Evolutionary conservation across 495 filamentous ascomycete species (phyloP).

Genomic region (Penicillium herquei): DNA sequence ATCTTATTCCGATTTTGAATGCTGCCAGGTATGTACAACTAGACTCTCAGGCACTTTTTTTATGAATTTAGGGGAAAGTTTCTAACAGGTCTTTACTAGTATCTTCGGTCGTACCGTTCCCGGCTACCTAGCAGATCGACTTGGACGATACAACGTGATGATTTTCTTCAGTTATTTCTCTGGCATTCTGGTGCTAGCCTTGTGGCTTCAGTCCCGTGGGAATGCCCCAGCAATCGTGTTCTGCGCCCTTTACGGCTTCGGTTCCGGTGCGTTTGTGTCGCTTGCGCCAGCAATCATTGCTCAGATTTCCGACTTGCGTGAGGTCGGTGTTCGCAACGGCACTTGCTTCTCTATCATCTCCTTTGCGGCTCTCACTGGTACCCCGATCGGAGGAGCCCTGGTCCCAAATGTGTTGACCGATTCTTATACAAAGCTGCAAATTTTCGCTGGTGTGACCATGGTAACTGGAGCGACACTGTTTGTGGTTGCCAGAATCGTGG

Average conservation of each 20-base stretch:
- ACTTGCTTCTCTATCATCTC: slow-evolving; percentile 61
- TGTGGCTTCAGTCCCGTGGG: slow-evolving; percentile 63
- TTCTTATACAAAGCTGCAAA: slow-evolving; percentile 56
- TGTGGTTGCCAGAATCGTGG: slow-evolving; percentile 35
- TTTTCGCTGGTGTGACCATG: slow-evolving; percentile 67
- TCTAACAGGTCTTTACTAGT: slow-evolving; percentile 25
- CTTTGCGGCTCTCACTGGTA: slow-evolving; percentile 65
- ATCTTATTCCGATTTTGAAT: slow-evolving; percentile 72
- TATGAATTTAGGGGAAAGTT: not conserved
- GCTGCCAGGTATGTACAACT: slow-evolving; percentile 51
- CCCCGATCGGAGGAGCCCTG: slow-evolving; percentile 72
- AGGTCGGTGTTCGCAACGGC: slow-evolving; percentile 74
- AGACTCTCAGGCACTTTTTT: not conserved
- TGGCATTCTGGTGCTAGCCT: slow-evolving; percentile 61
- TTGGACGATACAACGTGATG: slow-evolving; percentile 75
- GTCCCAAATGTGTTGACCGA: slow-evolving; percentile 51
- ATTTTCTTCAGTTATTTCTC: slow-evolving; percentile 59
- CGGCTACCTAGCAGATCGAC: slow-evolving; percentile 66
- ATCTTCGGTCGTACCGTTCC: slow-evolving; percentile 74
- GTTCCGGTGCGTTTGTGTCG: slow-evolving; percentile 69
- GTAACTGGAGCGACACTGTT: slow-evolving; percentile 50
- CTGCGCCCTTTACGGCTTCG: slow-evolving; percentile 67
- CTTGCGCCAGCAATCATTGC: slow-evolving; percentile 59
- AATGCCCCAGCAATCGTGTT: slow-evolving; percentile 66
- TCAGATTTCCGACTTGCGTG: slow-evolving; percentile 67